phyloP scores from a whole-genome alignment of 768 basidiomycete genomes.

The Suillus weaverae region DNA sequence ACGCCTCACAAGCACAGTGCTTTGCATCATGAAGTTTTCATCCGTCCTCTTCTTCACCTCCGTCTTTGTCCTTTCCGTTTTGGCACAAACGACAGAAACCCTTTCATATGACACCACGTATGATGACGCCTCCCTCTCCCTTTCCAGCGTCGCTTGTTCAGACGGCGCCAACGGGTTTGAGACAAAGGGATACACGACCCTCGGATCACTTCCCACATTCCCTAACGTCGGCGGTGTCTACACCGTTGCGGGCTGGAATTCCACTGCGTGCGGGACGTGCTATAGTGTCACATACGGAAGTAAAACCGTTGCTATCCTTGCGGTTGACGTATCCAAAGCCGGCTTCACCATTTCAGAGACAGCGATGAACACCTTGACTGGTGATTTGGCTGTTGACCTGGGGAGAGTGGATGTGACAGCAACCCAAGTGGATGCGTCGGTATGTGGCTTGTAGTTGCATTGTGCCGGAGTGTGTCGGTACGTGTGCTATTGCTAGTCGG shows the following conservation, averaged over 20 bases:
- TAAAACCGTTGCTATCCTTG: slow-evolving; percentile 49
- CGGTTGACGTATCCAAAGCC: slow-evolving; percentile 47
- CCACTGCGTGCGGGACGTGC: slow-evolving; percentile 29
- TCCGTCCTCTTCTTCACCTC: slow-evolving; percentile 17
- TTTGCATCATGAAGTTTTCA: slow-evolving; percentile 28
- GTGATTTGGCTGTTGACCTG: slow-evolving; percentile 1
- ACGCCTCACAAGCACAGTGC: background rate
- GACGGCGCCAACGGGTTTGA: slow-evolving; percentile 38
- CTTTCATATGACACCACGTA: slow-evolving; percentile 41
- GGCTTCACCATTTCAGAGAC: slow-evolving; percentile 39
- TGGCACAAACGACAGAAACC: slow-evolving; percentile 25
- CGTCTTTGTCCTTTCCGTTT: slow-evolving; percentile 18
- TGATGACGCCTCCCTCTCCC: slow-evolving; percentile 29
- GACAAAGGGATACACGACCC: slow-evolving; percentile 34
- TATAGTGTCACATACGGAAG: slow-evolving; percentile 28
- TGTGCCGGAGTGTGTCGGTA: background rate
- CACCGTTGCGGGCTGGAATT: slow-evolving; percentile 24
- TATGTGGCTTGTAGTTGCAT: slow-evolving; percentile 6
- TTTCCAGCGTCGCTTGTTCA: slow-evolving; percentile 38
- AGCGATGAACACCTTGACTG: slow-evolving; percentile 31
- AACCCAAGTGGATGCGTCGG: background rate
- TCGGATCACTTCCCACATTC: slow-evolving; percentile 39
- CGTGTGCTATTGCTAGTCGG: background rate
- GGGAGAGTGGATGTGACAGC: slow-evolving; percentile 24
- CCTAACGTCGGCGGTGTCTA: slow-evolving; percentile 36